Evolutionary conservation across 2,329 filamentous ascomycete genomes (phyloP).

Genomic region (Aspergillus melleus): DNA sequence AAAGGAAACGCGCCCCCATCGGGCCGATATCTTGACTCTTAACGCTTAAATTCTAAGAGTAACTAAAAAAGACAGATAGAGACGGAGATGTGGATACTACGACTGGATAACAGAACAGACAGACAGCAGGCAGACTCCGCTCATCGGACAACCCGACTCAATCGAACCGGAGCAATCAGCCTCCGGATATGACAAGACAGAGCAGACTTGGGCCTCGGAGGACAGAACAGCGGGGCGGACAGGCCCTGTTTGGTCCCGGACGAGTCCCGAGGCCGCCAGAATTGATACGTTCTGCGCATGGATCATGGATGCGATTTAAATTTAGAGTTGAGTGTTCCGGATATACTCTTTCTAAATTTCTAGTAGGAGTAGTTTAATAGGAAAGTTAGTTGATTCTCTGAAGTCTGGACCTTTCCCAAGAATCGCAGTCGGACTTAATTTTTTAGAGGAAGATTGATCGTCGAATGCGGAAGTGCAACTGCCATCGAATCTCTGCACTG

Average conservation of each 20-base stretch:
- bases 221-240: slow-evolving; percentile 17
- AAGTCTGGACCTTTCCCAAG: neutral
- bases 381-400: neutral
- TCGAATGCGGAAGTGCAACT: no score
- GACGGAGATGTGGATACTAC: neutral
- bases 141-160: slow-evolving; percentile 7
- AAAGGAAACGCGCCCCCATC: neutral
- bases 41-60: no score
- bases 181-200: neutral
- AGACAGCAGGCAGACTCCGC: slow-evolving; percentile 2
- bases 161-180: slow-evolving; percentile 5
- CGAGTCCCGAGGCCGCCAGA: slow-evolving; percentile 10
- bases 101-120: no score
- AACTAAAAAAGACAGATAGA: neutral
- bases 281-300: neutral
- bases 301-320: neutral
- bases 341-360: neutral
- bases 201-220: neutral
- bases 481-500: neutral
- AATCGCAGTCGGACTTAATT: no score
- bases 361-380: neutral
- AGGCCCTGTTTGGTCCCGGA: slow-evolving; percentile 20
- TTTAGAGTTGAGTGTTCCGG: neutral
- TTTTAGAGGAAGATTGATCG: no score
- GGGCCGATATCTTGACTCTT: slow-evolving; percentile 1